Conservation (phyloP, 176 grass and related monocot species). For the Oryza punctata region DNA sequence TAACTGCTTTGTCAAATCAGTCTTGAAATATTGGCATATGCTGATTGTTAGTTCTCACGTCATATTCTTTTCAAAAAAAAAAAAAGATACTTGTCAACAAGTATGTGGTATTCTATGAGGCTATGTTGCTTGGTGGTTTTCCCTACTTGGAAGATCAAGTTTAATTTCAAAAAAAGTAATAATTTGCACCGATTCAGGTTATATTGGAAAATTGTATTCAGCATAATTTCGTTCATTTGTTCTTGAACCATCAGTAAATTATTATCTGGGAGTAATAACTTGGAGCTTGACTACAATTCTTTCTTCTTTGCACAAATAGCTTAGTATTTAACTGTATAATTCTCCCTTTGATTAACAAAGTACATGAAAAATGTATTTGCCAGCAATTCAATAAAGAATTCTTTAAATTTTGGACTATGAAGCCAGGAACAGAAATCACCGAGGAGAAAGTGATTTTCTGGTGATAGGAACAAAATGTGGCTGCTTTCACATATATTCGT, state of each 20-base stretch:
- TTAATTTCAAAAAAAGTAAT: background rate
- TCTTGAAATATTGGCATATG: conserved; percentile 13
- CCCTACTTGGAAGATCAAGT: background rate
- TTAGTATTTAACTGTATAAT: no score
- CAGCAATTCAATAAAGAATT: no score
- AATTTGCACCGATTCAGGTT: background rate
- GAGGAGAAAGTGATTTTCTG: no score
- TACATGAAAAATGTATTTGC: no score
- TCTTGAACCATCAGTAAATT: background rate
- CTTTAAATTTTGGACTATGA: no score
- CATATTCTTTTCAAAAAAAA: background rate
- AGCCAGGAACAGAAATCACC: no score
- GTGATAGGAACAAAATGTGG: background rate
- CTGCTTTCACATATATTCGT: background rate
- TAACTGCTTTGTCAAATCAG: background rate
- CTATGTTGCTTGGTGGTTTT: conserved; percentile 8
- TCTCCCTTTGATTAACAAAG: no score
- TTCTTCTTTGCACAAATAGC: no score
- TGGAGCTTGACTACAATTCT: no score
- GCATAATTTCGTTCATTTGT: background rate
- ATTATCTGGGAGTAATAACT: background rate
- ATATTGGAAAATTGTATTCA: background rate
- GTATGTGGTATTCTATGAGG: background rate
- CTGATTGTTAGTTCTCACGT: background rate
- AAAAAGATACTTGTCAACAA: background rate